Conservation (phyloP, 2,329 filamentous ascomycete species). For the Sclerotinia borealis region DNA sequence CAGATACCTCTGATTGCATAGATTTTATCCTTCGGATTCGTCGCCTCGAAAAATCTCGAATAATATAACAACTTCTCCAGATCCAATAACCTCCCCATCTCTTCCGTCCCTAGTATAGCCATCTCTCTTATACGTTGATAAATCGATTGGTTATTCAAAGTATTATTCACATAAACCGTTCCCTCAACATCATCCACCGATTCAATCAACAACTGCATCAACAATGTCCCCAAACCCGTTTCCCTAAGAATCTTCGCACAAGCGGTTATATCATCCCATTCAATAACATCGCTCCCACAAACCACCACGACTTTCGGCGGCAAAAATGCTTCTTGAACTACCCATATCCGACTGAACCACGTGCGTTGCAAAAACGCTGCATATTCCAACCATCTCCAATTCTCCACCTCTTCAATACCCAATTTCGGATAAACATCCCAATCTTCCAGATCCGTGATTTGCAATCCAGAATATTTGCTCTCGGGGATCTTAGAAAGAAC, state of each 20-base stretch:
- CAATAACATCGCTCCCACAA: slow-evolving; percentile 5
- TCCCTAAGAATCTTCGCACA: slow-evolving; percentile 11
- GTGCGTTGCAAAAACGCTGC: slow-evolving; percentile 15
- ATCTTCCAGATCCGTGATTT: slow-evolving; percentile 6
- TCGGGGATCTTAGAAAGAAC: neutral
- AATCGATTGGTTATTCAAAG: slow-evolving; percentile 14
- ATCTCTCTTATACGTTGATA: slow-evolving; percentile 11
- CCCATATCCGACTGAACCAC: slow-evolving; percentile 18
- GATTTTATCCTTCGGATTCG: slow-evolving; percentile 13
- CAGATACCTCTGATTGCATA: slow-evolving; percentile 16
- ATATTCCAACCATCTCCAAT: slow-evolving; percentile 13
- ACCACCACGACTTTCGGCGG: slow-evolving; percentile 7
- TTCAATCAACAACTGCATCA: slow-evolving; percentile 10
- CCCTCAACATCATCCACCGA: neutral
- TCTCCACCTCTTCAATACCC: slow-evolving; percentile 5
- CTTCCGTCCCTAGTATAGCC: neutral
- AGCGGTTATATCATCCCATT: slow-evolving; percentile 7
- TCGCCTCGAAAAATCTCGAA: slow-evolving; percentile 15
- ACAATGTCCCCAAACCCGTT: slow-evolving; percentile 9
- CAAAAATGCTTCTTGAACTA: slow-evolving; percentile 16
- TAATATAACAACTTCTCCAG: slow-evolving; percentile 15
- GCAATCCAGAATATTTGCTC: neutral
- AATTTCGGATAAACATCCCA: slow-evolving; percentile 1
- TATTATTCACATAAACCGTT: slow-evolving; percentile 11
- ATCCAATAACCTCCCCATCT: neutral